phyloP scores from a whole-genome alignment of 768 basidiomycete species.

The Exsudoporus frostii region DNA sequence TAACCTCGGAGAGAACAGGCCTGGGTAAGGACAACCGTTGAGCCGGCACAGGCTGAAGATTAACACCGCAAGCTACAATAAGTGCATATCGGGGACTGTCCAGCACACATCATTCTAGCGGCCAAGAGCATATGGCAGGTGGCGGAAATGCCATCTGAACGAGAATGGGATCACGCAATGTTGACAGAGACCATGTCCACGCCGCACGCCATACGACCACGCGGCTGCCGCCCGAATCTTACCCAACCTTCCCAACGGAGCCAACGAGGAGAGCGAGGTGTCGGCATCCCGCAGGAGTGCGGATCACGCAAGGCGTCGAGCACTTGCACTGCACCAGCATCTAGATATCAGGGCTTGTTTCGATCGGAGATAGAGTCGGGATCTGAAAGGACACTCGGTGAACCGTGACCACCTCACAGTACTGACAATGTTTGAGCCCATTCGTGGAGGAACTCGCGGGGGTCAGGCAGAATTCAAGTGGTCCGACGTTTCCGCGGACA shows the following conservation, averaged over 20 bases:
- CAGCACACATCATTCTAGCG: conserved; percentile 1
- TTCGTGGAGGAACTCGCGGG: conserved; percentile 87
- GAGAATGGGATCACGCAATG: conserved; percentile 1
- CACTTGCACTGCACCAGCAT: not conserved
- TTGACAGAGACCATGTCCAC: not conserved
- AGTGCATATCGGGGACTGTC: not conserved
- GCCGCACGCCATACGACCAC: conserved; percentile 13
- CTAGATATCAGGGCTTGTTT: conserved; percentile 14
- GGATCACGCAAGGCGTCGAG: conserved; percentile 12
- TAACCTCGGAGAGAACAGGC: not conserved
- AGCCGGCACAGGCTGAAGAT: not conserved
- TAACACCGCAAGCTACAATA: not conserved
- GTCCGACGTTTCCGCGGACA: conserved; percentile 87
- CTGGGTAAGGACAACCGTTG: not conserved
- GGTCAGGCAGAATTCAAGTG: conserved; percentile 91
- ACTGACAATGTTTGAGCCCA: conserved; percentile 66
- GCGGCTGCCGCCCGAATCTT: not conserved
- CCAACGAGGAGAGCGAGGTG: conserved; percentile 3
- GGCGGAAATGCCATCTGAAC: conserved; percentile 7
- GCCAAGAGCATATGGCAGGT: not conserved
- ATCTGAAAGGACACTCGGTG: conserved; percentile 2
- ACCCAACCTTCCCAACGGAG: conserved; percentile 1
- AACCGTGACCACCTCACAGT: not conserved
- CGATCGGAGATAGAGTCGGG: conserved; percentile 22
- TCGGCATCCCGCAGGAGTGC: conserved; percentile 21